Conservation (phyloP, 306 rosid species). For the Vigna nakashimae region DNA sequence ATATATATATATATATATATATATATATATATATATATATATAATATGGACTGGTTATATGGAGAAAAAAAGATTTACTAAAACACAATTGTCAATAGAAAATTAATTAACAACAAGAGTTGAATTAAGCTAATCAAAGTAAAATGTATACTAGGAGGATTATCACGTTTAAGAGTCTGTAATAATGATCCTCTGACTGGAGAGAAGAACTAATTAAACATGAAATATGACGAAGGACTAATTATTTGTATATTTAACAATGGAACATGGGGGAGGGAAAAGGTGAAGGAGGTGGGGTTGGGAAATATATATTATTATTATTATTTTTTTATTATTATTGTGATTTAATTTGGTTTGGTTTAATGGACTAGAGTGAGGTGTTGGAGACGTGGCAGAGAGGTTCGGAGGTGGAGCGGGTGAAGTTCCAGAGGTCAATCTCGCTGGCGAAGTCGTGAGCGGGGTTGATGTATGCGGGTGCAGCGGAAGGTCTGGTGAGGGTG, state of each 20-base stretch:
- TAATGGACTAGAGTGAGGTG: slow-evolving; percentile 47
- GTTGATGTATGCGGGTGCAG: slow-evolving; percentile 24
- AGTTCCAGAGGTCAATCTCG: slow-evolving; percentile 82
- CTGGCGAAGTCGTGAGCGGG: slow-evolving; percentile 56
- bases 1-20: neutral
- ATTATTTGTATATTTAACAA: slow-evolving; percentile 49
- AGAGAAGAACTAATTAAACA: slow-evolving; percentile 41
- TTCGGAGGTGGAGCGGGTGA: slow-evolving; percentile 64
- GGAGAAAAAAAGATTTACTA: neutral
- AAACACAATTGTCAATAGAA: neutral
- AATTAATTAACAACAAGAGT: neutral
- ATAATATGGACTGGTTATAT: neutral
- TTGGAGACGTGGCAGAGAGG: slow-evolving; percentile 69
- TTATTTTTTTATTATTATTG: neutral
- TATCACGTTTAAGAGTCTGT: slow-evolving; percentile 41
- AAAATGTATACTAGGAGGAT: slow-evolving; percentile 40
- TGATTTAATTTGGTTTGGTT: neutral
- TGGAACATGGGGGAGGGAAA: slow-evolving; percentile 38
- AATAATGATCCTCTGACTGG: slow-evolving; percentile 49
- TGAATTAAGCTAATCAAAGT: slow-evolving; percentile 21
- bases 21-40: neutral
- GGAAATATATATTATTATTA: neutral
- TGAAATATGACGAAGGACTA: slow-evolving; percentile 38
- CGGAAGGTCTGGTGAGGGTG: slow-evolving; percentile 22
- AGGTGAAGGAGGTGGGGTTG: neutral